Base-by-base conservation (phyloP, 257 asterid species). In the Lantana camara region DNA sequence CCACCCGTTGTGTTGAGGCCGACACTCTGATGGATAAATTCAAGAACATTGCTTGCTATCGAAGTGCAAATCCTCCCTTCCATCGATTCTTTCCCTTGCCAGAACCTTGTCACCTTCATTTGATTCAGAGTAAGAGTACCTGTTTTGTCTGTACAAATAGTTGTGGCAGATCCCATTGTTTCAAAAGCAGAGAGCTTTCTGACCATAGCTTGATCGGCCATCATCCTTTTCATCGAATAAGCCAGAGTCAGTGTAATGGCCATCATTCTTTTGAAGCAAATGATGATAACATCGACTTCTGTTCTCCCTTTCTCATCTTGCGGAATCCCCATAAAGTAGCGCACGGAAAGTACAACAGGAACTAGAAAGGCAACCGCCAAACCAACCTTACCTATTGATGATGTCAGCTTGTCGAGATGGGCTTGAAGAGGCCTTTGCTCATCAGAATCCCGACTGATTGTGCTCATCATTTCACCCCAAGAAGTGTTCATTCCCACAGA, bases 181-280 rank as follows among this genome's bases (percentile, higher is more conserved):
- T 72, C 72, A 14, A 50, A 64, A 2, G 77, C 73, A 2, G 76
- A 64, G 21, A 73, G 70, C 67, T 66, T 64, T 49, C 82, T 53
- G 49, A 76, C 77, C 80, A 76, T 76, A 7, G 82, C 78, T 34
- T 74, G 80, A 74, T 77, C 79, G 19, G 73, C 57, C 85, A 73
- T 77, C 83, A 80, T 77, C 40, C 79, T 51, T 16, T 74, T 80
- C 80, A 77, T 73, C 0, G 77, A 71, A 27, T 70, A 77, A 1
- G 83, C 82, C 16, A 77, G 83, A n/a, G 82, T 80, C 0, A 80
- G 74, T 0, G 82, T 80, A 3, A 74, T 76, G 3, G 83, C 85
- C 47, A 80, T n/a, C n/a, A n/a, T n/a, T n/a, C n/a, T n/a, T n/a
- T n/a, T n/a, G n/a, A n/a, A n/a, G n/a, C n/a, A n/a, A n/a, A n/a